Conservation (phyloP, 495 filamentous ascomycete genomes). For the Ascobolus immersus region DNA sequence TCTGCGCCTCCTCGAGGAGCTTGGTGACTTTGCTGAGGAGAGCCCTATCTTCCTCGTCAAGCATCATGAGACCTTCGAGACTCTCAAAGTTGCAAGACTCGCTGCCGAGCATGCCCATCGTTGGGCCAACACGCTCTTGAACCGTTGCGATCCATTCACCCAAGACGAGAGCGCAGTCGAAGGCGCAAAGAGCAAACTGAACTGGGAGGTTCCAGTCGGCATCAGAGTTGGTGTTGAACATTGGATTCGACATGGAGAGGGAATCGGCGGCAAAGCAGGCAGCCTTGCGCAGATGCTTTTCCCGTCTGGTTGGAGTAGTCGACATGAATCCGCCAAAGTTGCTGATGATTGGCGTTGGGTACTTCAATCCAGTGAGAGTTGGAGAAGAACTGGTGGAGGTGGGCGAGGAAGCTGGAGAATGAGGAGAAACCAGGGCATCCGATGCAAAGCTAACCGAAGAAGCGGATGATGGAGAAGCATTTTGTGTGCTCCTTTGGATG, state of each 20-base stretch:
- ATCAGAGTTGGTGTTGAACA: conserved; percentile 44
- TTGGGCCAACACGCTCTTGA: conserved; percentile 76
- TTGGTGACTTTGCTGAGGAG: conserved; percentile 63
- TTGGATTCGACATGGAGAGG: conserved; percentile 64
- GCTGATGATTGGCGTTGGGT: too few species aligned
- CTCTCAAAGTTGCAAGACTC: conserved; percentile 52
- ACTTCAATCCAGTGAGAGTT: conserved; percentile 4
- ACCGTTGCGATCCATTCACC: conserved; percentile 91
- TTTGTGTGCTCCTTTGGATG: conserved; percentile 5
- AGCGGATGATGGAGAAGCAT: conserved; percentile 18
- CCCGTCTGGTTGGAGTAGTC: conserved; percentile 30
- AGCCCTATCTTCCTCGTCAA: conserved; percentile 81
- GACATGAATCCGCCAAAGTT: too few species aligned
- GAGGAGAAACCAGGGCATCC: conserved; percentile 24
- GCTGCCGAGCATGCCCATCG: conserved; percentile 62
- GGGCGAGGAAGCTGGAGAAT: conserved; percentile 29
- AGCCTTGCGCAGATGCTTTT: conserved; percentile 75
- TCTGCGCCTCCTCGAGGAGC: conserved; percentile 50
- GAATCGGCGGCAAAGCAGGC: conserved; percentile 90
- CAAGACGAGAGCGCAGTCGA: conserved; percentile 90
- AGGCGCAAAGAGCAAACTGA: conserved; percentile 75
- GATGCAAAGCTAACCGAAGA: conserved; percentile 25
- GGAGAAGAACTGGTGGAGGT: conserved; percentile 27
- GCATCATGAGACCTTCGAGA: conserved; percentile 62
- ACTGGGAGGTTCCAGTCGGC: conserved; percentile 75